These are phyloP conservation scores for Citrullus colocynthis DNA, from an alignment of 306 rosid genomes.

Conservation along the genomic window DNA sequence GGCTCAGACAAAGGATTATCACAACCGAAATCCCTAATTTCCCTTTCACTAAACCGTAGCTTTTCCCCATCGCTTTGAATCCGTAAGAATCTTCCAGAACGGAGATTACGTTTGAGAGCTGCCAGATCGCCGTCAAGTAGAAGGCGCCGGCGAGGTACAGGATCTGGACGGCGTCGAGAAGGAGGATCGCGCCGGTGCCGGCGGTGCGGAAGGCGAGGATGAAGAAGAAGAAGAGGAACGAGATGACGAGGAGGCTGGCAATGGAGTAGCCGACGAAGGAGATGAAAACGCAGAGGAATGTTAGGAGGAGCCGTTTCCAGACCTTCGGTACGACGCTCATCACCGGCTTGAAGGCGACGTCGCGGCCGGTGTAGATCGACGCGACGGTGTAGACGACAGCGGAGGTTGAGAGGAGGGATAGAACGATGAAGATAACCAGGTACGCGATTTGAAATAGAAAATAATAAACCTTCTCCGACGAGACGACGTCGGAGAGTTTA, in stretches of 20 bases:
- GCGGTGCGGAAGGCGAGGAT: background rate
- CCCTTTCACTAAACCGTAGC: conserved; percentile 44
- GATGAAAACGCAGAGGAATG: conserved; percentile 1
- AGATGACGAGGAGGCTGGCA: conserved; percentile 32
- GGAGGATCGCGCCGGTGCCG: background rate
- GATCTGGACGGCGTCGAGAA: background rate
- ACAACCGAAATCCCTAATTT: conserved; percentile 26
- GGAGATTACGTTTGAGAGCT: conserved; percentile 46
- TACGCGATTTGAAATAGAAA: conserved; percentile 20
- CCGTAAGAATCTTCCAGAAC: conserved; percentile 63
- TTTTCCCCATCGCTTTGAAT: conserved; percentile 53
- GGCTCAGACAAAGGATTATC: conserved; percentile 8
- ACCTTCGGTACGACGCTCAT: conserved; percentile 5
- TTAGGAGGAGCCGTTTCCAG: background rate
- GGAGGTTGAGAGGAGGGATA: conserved; percentile 27
- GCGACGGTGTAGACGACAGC: conserved; percentile 29
- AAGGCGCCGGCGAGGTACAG: conserved; percentile 31
- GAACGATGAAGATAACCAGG: conserved; percentile 14
- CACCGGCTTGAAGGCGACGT: conserved; percentile 3
- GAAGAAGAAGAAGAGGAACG: conserved; percentile 40
- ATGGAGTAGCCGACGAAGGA: conserved; percentile 10
- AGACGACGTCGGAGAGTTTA: conserved; percentile 1
- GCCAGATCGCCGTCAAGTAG: conserved; percentile 54
- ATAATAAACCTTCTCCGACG: conserved; percentile 9
- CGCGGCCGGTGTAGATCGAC: conserved; percentile 15